Evolutionary conservation across 2,329 filamentous ascomycete species (phyloP).

Genomic region (Ascochyta rabiei): DNA sequence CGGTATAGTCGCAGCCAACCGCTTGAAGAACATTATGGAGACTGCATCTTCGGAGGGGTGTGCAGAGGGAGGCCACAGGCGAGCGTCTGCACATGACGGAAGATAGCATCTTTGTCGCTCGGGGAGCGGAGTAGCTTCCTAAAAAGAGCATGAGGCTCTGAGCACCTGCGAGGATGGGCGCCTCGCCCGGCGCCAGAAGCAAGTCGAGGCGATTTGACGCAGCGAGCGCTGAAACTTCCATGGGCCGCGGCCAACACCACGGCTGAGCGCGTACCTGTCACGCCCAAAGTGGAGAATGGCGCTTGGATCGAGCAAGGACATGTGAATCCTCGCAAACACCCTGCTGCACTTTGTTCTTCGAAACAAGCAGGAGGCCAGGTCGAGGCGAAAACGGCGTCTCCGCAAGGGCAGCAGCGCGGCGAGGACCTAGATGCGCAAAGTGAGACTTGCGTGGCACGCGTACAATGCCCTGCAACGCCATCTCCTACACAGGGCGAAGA

Average conservation of each 20-base stretch:
- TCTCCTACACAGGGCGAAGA: neutral
- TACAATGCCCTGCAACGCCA: conserved; percentile 7
- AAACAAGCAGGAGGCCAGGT: conserved; percentile 2
- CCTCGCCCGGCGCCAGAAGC: conserved; percentile 4
- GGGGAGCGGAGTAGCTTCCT: neutral
- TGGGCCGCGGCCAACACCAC: conserved; percentile 6
- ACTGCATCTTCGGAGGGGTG: neutral
- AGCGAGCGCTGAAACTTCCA: conserved; percentile 2
- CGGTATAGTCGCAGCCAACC: neutral
- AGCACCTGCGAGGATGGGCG: conserved; percentile 8
- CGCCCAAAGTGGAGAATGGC: neutral
- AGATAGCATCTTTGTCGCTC: conserved; percentile 3
- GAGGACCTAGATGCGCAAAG: neutral
- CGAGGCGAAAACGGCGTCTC: conserved; percentile 6
- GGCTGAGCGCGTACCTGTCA: conserved; percentile 9
- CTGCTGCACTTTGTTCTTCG: neutral
- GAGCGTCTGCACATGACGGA: conserved; percentile 1
- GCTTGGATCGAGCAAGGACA: conserved; percentile 1
- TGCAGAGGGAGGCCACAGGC: neutral
- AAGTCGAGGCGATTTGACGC: conserved; percentile 6
- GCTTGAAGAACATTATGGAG: neutral
- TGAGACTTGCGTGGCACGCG: conserved; percentile 10
- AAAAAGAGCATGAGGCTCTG: neutral
- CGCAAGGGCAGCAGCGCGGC: conserved; percentile 7
- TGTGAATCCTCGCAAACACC: neutral